Base-by-base conservation (phyloP, 75 land plant species). In the Ceratopteris richardii region DNA sequence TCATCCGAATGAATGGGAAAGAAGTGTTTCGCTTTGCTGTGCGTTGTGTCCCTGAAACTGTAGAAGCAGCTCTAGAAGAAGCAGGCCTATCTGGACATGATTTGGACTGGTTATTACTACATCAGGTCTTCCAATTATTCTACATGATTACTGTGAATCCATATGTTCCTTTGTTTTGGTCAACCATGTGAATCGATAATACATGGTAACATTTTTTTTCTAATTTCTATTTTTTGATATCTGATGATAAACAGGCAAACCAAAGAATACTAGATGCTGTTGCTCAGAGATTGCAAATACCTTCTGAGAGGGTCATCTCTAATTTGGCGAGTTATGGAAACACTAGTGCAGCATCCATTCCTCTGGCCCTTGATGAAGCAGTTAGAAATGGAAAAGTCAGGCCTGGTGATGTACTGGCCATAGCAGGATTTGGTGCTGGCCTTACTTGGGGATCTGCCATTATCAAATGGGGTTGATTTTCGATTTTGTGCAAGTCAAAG, bases 401-500 rank as follows among this genome's bases (percentile, higher is more conserved):
- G 69, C 25, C 76, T 10, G 95, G 97, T 20, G 67, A 92, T 56
- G 67, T 71, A 3, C 72, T 92, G 40, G 97, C 84, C 10, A 63
- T 82, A 6, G 84, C 89, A 13, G 97, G 94, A 10, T 92, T 92
- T 65, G 97, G 97, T 28, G 97, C 95, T 31, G 97, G 97, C 26
- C 80, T 92, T 7, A 88, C 97, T n/a, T 92, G 97, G 97, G 97
- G 83, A 22, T 82, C 94, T 25, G 89, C 95, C 1, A 88, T 88
- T 29, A 31, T 85, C 2, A 83, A 72, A 57, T 92, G 97, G 97
- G 50, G 50, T 4, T 33, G 9, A 33, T 33, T 33, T 33, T 33
- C n/a, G n/a, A n/a, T n/a, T n/a, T n/a, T n/a, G n/a, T n/a, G n/a
- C n/a, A n/a, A n/a, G n/a, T n/a, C n/a, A n/a, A n/a, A n/a, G n/a